Percentiles rank a stretch among this genome's conserved stretches.
phyloP scores from a whole-genome alignment of 148 eudicot genomes.

The Rhododendron ferrugineum region DNA sequence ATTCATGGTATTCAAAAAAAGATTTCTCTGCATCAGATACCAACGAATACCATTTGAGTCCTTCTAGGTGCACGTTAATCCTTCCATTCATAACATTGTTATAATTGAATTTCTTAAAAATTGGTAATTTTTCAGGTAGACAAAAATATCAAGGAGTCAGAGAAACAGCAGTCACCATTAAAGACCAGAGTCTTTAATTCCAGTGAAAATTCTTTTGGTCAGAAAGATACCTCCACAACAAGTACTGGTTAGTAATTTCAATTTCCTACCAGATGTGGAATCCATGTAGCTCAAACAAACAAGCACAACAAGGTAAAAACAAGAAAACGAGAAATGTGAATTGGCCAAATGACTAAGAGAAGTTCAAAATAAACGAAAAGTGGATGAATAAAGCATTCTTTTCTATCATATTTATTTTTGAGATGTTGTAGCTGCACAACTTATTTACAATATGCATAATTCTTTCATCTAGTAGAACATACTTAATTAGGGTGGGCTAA shows the following conservation, averaged over 20 bases:
- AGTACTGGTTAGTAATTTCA: conserved; percentile 42
- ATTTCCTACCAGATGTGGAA: not conserved
- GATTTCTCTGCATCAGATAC: not conserved
- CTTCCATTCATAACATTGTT: not conserved
- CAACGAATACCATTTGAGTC: not conserved
- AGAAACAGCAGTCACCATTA: conserved; percentile 17
- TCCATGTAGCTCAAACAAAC: not conserved
- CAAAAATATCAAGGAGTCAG: conserved; percentile 24
- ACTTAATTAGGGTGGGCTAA: not conserved
- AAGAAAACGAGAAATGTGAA: not conserved
- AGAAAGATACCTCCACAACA: conserved; percentile 17
- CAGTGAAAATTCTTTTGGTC: conserved; percentile 13
- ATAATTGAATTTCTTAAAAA: not conserved
- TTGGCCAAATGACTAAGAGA: not conserved
- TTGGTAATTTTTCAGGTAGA: conserved; percentile 33
- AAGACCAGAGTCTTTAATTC: conserved; percentile 15
- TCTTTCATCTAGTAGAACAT: not conserved
- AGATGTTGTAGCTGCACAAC: not conserved
- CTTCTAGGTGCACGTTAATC: not conserved
- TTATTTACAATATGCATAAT: not conserved
- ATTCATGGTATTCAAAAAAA: not conserved
- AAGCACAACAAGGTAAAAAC: not conserved
- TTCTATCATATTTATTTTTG: not conserved
- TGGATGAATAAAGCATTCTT: not conserved
- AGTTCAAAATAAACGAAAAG: not conserved